A percentile compares a stretch with the other conserved stretches of the same genome.
Conservation (phyloP, 1,284 basidiomycete genomes). For the Melampsora abietis-canadensis region DNA sequence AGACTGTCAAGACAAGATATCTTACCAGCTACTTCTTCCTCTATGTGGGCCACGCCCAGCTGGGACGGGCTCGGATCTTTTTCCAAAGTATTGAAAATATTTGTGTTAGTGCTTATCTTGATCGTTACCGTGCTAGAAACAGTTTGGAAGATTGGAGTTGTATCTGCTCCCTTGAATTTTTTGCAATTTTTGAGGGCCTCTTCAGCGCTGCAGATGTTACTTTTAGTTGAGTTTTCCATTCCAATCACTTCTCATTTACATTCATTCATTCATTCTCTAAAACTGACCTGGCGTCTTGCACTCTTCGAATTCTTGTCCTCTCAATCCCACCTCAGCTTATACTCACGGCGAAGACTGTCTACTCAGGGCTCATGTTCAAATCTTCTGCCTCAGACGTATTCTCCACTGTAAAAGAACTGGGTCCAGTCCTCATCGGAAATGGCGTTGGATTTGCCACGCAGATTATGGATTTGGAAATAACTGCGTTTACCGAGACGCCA, state of each 20-base stretch:
- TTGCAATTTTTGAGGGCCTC: background rate
- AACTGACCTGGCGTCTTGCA: too few relatives aligned
- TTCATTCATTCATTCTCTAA: too few relatives aligned
- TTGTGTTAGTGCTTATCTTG: background rate
- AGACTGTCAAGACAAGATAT: background rate
- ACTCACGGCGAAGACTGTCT: background rate
- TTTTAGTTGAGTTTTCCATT: background rate
- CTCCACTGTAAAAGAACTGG: background rate
- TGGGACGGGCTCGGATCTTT: background rate
- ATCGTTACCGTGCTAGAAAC: background rate
- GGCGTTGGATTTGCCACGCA: background rate
- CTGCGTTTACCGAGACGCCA: background rate
- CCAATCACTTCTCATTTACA: background rate
- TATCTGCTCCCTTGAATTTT: background rate
- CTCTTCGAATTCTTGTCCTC: background rate
- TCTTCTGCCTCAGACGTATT: background rate
- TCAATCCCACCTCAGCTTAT: background rate
- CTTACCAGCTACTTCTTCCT: background rate
- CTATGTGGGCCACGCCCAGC: background rate
- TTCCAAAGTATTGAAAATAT: conserved; percentile 1
- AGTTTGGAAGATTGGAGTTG: background rate
- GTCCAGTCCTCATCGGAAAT: conserved; percentile 3
- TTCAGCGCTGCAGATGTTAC: background rate
- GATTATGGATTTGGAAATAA: conserved; percentile 5
- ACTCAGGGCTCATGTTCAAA: background rate